Base-by-base conservation (phyloP, 805 yeast genomes). In the Candida nonsorbophila region DNA sequence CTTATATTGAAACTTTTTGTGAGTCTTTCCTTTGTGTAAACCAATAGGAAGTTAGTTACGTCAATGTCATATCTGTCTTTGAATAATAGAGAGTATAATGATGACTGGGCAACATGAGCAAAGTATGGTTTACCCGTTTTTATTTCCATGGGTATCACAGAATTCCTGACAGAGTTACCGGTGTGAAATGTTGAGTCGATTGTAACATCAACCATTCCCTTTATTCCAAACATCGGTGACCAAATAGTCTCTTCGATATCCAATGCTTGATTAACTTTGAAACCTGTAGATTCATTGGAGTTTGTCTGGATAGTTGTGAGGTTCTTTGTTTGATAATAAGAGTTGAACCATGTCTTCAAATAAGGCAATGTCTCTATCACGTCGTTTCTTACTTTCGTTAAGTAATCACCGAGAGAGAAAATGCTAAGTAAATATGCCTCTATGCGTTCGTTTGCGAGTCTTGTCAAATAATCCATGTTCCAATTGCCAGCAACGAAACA, bases 201-300 rank as follows among this genome's bases (percentile, higher is more conserved):
- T 0, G 95, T 86, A 3, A 81, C 95, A 58, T 92, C 99, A 11
- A 88, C 76, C 42, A 80, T 74, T 0, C 99, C 99, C 41, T 85
- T 75, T 6, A 92, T 55, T 0, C 99, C 99, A 58, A 72, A 87
- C 48, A 74, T 70, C 0, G 97, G 95, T 0, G 97, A 85, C 86
- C 94, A 79, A 9, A 92, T 79, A 43, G 79, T 83, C 45, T 92
- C 97, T 53, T 92, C 99, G 7, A 85, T 74, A 46, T 84, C 95
- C 19, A 85, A 60, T 6, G 87, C 72, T 33, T 79, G 77, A 10
- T 74, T 62, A 0, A 83, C 76, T 0, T 79, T 63, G 23, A 78
- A 62, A 7, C 57, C 56, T 1, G 71, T 51, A 9, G 55, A 51
- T 44, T 43, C 40, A 22, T 44, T 51, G 2, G 56, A 49, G 8